phyloP scores from a whole-genome alignment of 2,329 filamentous ascomycete species.

The Penicillium fuscoglaucum region DNA sequence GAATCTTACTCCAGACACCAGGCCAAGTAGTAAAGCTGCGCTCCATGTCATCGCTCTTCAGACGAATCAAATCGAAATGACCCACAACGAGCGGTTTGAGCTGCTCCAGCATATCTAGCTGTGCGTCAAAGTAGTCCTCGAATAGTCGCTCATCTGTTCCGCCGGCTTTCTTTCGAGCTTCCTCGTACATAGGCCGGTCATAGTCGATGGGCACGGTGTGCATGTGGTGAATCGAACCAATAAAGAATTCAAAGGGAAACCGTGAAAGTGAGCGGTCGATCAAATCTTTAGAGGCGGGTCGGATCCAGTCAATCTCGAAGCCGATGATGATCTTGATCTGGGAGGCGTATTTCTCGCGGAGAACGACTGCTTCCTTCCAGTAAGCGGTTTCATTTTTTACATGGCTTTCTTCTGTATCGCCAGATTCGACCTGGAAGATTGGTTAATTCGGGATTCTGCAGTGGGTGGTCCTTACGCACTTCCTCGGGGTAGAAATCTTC shows the following conservation, averaged over 20 bases:
- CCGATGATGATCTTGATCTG: conserved; percentile 80
- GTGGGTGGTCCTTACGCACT: conserved; percentile 44
- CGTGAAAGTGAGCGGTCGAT: conserved; percentile 61
- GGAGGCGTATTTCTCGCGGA: conserved; percentile 68
- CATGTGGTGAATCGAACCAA: conserved; percentile 91
- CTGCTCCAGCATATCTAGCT: conserved; percentile 74
- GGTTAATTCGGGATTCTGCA: neutral
- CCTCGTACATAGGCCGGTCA: conserved; percentile 65
- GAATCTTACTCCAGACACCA: conserved; percentile 70
- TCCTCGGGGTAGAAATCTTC: conserved; percentile 92
- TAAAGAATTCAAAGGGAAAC: conserved; percentile 78
- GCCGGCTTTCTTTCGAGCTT: conserved; percentile 58
- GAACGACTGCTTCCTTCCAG: conserved; percentile 69
- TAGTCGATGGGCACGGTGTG: conserved; percentile 87
- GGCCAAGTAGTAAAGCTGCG: conserved; percentile 59
- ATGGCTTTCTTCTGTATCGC: conserved; percentile 32
- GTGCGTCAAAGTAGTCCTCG: conserved; percentile 83
- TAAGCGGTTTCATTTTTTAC: conserved; percentile 62
- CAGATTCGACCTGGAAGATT: conserved; percentile 32
- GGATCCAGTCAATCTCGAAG: conserved; percentile 93
- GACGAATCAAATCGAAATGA: conserved; percentile 87
- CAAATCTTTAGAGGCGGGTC: conserved; percentile 61
- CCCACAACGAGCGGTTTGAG: conserved; percentile 78
- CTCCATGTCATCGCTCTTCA: conserved; percentile 71
- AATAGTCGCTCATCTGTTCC: conserved; percentile 73